Evolutionary conservation across 2,329 filamentous ascomycete species (phyloP).

Genomic region (Scytalidium lignicola): DNA sequence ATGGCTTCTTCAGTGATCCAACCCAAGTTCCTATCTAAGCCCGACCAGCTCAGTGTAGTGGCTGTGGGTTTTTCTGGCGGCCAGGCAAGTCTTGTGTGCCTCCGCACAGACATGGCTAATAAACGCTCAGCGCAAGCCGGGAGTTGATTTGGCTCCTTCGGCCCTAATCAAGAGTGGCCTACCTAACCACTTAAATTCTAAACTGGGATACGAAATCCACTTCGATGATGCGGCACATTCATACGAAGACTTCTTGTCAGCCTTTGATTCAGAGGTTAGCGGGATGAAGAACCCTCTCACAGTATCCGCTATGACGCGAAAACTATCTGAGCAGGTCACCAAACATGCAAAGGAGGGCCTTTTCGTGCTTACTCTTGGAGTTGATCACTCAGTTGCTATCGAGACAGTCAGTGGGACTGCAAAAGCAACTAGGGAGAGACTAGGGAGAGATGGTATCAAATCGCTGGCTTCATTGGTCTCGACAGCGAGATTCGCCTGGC

Average conservation of each 20-base stretch:
- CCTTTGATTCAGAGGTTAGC: conserved; percentile 68
- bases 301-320: conserved; percentile 74
- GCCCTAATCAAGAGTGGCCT: conserved; percentile 84
- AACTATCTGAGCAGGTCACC: conserved; percentile 78
- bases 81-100: conserved; percentile 55
- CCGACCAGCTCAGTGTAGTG: conserved; percentile 77
- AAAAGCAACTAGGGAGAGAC: conserved; percentile 74
- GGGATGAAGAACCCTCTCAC: conserved; percentile 86
- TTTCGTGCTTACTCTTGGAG: conserved; percentile 83
- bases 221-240: conserved; percentile 75
- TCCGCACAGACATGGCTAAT: conserved; percentile 3
- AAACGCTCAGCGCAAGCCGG: conserved; percentile 64
- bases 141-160: conserved; percentile 80
- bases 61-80: conserved; percentile 92
- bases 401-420: conserved; percentile 82
- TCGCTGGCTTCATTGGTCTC: too few relatives aligned
- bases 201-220: conserved; percentile 80
- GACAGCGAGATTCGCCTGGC: too few relatives aligned
- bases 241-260: conserved; percentile 68
- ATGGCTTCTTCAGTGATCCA: conserved; percentile 10
- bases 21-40: conserved; percentile 68
- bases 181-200: conserved; percentile 70
- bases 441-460: conserved; percentile 64
- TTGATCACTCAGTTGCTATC: conserved; percentile 91
- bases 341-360: conserved; percentile 73